phyloP scores from a whole-genome alignment of 768 basidiomycete genomes.

The Auriscalpium orientale region DNA sequence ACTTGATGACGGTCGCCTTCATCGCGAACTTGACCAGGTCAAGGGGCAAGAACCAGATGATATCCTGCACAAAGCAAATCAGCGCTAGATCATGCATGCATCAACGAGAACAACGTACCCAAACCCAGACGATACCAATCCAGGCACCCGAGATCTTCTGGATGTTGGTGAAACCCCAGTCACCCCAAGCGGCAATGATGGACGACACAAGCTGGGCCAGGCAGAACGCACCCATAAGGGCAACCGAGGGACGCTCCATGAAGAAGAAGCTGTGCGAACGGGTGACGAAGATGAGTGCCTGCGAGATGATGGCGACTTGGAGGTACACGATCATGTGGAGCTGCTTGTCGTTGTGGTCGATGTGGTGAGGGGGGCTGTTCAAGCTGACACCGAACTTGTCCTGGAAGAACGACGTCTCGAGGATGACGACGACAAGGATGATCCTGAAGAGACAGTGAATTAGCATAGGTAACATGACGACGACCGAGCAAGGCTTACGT shows the following conservation, averaged over 20 bases:
- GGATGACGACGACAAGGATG: constrained; percentile 73
- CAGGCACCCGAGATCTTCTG: constrained; percentile 77
- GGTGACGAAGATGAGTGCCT: constrained; percentile 94
- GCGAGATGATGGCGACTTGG: constrained; percentile 98
- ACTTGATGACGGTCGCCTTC: constrained; percentile 89
- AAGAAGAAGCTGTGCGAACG: constrained; percentile 95
- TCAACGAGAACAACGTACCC: constrained; percentile 45
- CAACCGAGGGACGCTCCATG: constrained; percentile 89
- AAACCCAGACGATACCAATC: constrained; percentile 97
- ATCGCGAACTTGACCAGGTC: constrained; percentile 95
- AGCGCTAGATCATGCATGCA: neutral
- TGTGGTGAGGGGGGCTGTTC: constrained; percentile 15
- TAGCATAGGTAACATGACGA: neutral
- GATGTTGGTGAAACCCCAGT: constrained; percentile 94
- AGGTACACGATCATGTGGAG: constrained; percentile 90
- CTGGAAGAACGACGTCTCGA: constrained; percentile 87
- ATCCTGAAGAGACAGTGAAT: constrained; percentile 37
- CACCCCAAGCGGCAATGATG: constrained; percentile 88
- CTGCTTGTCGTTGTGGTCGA: constrained; percentile 55
- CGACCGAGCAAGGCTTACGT: constrained; percentile 49
- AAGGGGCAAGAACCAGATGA: constrained; percentile 92
- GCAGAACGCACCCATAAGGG: constrained; percentile 85
- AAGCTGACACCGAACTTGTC: constrained; percentile 72
- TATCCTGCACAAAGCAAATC: constrained; percentile 50
- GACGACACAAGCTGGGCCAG: constrained; percentile 91